These are phyloP conservation scores for Lantana camara DNA, from an alignment of 257 asterid genomes.

Conservation along the genomic window DNA sequence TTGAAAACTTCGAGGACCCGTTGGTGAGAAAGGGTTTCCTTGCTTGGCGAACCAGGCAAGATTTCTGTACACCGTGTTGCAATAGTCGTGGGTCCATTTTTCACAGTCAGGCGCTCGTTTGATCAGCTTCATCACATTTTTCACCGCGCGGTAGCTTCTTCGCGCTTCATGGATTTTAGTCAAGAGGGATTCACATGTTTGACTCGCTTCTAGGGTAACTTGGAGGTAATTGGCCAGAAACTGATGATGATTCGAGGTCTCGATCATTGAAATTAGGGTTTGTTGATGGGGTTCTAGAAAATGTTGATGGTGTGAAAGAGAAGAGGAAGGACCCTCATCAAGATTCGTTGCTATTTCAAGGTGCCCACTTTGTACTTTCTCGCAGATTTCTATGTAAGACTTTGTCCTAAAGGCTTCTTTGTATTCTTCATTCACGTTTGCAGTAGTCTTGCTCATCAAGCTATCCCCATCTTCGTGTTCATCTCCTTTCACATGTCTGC, in stretches of 20 bases:
- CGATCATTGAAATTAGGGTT: slow-evolving; percentile 28
- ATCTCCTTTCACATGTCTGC: slow-evolving; percentile 26
- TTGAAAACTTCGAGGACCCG: slow-evolving; percentile 33
- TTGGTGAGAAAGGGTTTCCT: slow-evolving; percentile 48
- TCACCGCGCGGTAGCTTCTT: slow-evolving; percentile 32
- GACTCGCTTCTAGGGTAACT: slow-evolving; percentile 50
- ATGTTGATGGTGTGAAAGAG: slow-evolving; percentile 20
- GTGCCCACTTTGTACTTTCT: slow-evolving; percentile 44
- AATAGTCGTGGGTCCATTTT: slow-evolving; percentile 26
- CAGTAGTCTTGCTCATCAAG: slow-evolving; percentile 36
- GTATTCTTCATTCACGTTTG: slow-evolving; percentile 63
- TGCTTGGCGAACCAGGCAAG: slow-evolving; percentile 44
- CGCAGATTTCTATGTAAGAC: slow-evolving; percentile 62
- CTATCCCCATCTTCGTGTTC: slow-evolving; percentile 19
- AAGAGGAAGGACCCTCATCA: slow-evolving; percentile 32
- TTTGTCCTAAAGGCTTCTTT: slow-evolving; percentile 69
- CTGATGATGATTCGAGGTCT: slow-evolving; percentile 37
- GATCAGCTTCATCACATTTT: slow-evolving; percentile 34
- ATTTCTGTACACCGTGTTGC: slow-evolving; percentile 26
- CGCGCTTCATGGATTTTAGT: slow-evolving; percentile 40
- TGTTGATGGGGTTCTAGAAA: slow-evolving; percentile 44
- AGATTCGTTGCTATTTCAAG: slow-evolving; percentile 28
- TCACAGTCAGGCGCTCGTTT: slow-evolving; percentile 13
- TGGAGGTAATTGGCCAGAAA: slow-evolving; percentile 47
- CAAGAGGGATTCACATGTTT: slow-evolving; percentile 54